Evolutionary conservation across 1,284 basidiomycete genomes (phyloP).

Genomic region (Cerioporus squamosus): DNA sequence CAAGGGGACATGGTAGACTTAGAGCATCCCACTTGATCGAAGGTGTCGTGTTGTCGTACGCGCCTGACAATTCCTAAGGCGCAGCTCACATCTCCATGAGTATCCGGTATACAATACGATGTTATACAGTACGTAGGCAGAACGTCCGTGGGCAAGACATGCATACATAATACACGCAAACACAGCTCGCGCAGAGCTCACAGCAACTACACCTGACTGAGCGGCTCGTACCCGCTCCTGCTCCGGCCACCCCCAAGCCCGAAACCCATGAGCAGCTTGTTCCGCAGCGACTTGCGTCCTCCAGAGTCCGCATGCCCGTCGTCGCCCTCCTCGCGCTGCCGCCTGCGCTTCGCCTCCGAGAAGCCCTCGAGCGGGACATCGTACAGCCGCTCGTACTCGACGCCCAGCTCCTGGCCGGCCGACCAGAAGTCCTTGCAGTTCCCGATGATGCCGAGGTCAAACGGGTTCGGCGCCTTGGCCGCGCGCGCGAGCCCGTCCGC

Average conservation of each 20-base stretch:
- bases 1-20: too few relatives aligned
- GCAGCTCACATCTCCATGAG: too few relatives aligned
- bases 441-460: constrained; percentile 81
- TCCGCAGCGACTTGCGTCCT: constrained; percentile 43
- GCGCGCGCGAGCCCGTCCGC: constrained; percentile 78
- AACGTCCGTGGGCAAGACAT: background rate
- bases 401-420: constrained; percentile 79
- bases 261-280: constrained; percentile 56
- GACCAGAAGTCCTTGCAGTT: constrained; percentile 99
- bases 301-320: constrained; percentile 41
- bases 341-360: constrained; percentile 64
- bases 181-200: background rate
- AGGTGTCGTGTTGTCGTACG: too few relatives aligned
- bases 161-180: constrained; percentile 4
- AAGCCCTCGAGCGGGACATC: constrained; percentile 89
- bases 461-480: constrained; percentile 84
- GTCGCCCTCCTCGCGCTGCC: constrained; percentile 60
- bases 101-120: background rate
- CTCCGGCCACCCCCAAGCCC: constrained; percentile 45
- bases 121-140: background rate
- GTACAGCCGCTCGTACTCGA: constrained; percentile 90
- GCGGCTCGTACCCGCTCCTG: constrained; percentile 62
- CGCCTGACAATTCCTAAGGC: too few relatives aligned
- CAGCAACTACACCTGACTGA: constrained; percentile 51
- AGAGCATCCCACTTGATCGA: too few relatives aligned